Evolutionary conservation across 345 rosid genomes (phyloP).

Genomic region (Triadica sebifera): DNA sequence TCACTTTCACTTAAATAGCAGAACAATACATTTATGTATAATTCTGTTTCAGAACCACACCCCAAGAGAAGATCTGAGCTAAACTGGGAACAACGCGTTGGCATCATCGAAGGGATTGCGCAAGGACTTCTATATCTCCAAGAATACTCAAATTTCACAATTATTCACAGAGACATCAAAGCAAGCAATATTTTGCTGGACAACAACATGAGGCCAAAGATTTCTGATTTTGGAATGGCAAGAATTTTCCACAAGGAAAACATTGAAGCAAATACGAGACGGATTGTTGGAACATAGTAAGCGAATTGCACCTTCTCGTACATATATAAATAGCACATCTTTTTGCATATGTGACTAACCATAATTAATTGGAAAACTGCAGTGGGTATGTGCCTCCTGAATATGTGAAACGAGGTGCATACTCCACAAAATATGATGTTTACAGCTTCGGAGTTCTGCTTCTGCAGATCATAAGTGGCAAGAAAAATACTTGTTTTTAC

Average conservation of each 20-base stretch:
- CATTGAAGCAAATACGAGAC: constrained; percentile 36
- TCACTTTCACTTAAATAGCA: too few relatives aligned
- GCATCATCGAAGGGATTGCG: too few relatives aligned
- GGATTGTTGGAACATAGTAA: constrained; percentile 48
- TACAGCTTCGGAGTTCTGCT: too few relatives aligned
- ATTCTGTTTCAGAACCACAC: constrained; percentile 22
- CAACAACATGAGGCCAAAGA: constrained; percentile 38
- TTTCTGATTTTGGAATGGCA: constrained; percentile 48
- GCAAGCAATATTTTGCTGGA: constrained; percentile 43
- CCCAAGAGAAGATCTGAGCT: constrained; percentile 10
- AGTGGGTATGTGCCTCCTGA: constrained; percentile 56
- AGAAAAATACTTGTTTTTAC: constrained; percentile 13
- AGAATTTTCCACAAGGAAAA: constrained; percentile 36
- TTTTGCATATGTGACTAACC: background rate
- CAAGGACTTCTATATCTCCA: constrained; percentile 54
- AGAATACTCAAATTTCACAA: constrained; percentile 46
- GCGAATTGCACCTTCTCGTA: background rate
- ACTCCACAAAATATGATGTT: too few relatives aligned
- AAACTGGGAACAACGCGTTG: constrained; percentile 40
- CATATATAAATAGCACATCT: too few relatives aligned
- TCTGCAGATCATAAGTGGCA: too few relatives aligned
- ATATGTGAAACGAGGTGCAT: constrained; percentile 42
- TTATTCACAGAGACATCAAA: constrained; percentile 46
- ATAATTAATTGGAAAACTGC: background rate
- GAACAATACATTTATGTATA: background rate